A percentile compares a stretch with the other conserved stretches of the same genome.
Evolutionary conservation across 768 basidiomycete genomes (phyloP).

Genomic region (Gautieria morchelliformis): DNA sequence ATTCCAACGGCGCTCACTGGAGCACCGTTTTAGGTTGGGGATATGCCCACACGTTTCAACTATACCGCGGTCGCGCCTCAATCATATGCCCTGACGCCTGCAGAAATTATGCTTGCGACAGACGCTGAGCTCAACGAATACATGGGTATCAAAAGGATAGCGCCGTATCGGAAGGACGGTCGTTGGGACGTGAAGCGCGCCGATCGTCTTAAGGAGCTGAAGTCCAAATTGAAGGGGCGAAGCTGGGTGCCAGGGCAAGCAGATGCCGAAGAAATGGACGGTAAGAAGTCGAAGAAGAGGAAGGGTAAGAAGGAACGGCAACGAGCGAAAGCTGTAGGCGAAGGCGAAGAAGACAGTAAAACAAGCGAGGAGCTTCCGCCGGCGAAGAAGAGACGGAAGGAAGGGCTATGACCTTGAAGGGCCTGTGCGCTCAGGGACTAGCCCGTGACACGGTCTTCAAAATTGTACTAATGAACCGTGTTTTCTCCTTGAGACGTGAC

Average conservation of each 20-base stretch:
- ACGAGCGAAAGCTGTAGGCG: conserved; percentile 8
- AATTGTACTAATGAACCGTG: too few relatives aligned
- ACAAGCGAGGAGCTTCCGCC: background rate
- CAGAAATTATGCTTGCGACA: conserved; percentile 83
- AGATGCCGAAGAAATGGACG: conserved; percentile 4
- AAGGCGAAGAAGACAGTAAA: background rate
- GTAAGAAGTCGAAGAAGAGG: conserved; percentile 16
- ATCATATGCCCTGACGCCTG: conserved; percentile 62
- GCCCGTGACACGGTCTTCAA: too few relatives aligned
- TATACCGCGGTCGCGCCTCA: conserved; percentile 65
- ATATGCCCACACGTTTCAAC: conserved; percentile 86
- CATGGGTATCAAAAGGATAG: conserved; percentile 81
- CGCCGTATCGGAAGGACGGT: conserved; percentile 70
- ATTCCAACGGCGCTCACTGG: conserved; percentile 3
- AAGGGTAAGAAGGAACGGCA: conserved; percentile 26
- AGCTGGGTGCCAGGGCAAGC: background rate
- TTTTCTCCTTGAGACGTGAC: too few relatives aligned
- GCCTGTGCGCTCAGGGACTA: too few relatives aligned
- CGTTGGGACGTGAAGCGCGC: conserved; percentile 55
- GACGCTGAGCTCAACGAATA: conserved; percentile 91
- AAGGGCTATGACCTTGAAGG: background rate
- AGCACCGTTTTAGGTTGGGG: conserved; percentile 54
- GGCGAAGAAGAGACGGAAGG: background rate
- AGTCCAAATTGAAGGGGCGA: conserved; percentile 39
- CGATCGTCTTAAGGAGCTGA: conserved; percentile 65